Evolutionary conservation across 139 green algal genomes (phyloP), one percentile per base, ranked within the genome.

Genomic region (Chlorella vulgaris): DNA sequence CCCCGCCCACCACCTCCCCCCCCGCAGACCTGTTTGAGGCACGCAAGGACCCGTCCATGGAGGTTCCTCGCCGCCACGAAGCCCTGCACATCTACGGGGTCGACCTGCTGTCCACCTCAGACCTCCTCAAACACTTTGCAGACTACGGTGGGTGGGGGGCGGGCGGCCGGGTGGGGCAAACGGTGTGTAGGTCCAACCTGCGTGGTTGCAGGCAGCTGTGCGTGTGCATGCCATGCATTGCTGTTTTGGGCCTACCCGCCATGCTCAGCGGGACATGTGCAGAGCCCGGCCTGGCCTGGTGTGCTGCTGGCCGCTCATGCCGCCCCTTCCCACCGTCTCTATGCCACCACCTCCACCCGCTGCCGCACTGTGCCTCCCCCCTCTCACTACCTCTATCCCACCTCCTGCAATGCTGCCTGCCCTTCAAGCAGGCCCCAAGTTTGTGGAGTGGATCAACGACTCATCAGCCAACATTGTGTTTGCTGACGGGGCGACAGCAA

Each of bases 391-490:
- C 1, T 53, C 38, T 67, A 19, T 28, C 21, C 38, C 24, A 21
- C 24, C 36, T 33, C 39, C 21, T 21, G 3, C 29, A 7, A 22
- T 47, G 5, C 19, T 78, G 61, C 51, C 24, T 24, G 15, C 38
- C 1, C 29, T 36, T 1, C 36, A 35, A 26, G 86, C 89, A 79
- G 87, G 84, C 4, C 93, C 94, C n/a, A 91, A 69, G 7, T 94
- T 90, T 76, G 90, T 97, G 29, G 94, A 98, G 82, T 97, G 94
- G 94, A 88, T 98, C 61, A 93, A 97, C 78, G 94, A 98, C 86
- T 91, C 84, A 4, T 92, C 89, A 8, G 95, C 91, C 75, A 96
- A 94, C 68, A 89, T 97, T 19, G 26, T 94, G 33, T 97, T 97
- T 69, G 66, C 55, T 4, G 92, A 96, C 69, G 78, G 29, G 3